phyloP scores from a whole-genome alignment of 192 early-diverging fungal genomes.

The Rhizoclosmatium sp. region DNA sequence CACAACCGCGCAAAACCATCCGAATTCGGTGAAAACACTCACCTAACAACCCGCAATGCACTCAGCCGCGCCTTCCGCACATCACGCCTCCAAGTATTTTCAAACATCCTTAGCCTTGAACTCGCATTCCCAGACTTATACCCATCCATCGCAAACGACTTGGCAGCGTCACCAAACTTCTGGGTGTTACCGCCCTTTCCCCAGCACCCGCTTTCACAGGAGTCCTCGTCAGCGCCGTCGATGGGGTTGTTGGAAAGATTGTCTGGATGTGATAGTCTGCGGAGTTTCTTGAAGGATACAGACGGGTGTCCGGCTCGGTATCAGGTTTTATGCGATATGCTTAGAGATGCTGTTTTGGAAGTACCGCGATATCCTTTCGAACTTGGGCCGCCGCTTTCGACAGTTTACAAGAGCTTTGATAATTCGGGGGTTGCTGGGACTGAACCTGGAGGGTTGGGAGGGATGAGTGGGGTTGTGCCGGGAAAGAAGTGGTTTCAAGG shows the following conservation, averaged over 20 bases:
- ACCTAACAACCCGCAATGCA: not conserved
- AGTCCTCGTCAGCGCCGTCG: not conserved
- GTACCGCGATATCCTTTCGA: slow-evolving; percentile 30
- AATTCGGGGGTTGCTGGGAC: not conserved
- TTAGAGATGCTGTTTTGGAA: slow-evolving; percentile 27
- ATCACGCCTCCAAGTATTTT: slow-evolving; percentile 17
- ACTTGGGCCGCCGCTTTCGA: not conserved
- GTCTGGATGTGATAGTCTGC: not conserved
- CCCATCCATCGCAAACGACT: not conserved
- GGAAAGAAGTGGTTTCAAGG: slow-evolving; percentile 32
- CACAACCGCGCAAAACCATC: slow-evolving; percentile 33
- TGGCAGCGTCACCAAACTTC: slow-evolving; percentile 8
- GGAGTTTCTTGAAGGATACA: not conserved
- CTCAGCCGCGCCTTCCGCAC: slow-evolving; percentile 17
- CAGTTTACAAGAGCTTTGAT: not conserved
- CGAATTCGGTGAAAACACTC: slow-evolving; percentile 25
- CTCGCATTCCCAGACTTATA: slow-evolving; percentile 7
- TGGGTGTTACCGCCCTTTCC: slow-evolving; percentile 31
- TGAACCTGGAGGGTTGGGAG: not conserved
- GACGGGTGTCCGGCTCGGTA: slow-evolving; percentile 27
- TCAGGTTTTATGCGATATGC: slow-evolving; percentile 26
- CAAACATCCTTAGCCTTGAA: slow-evolving; percentile 2
- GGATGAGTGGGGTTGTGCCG: not conserved
- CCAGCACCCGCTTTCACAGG: not conserved
- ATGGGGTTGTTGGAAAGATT: not conserved